Evolutionary conservation across 768 basidiomycete genomes (phyloP).

Genomic region (Pleurotus cornucopiae): DNA sequence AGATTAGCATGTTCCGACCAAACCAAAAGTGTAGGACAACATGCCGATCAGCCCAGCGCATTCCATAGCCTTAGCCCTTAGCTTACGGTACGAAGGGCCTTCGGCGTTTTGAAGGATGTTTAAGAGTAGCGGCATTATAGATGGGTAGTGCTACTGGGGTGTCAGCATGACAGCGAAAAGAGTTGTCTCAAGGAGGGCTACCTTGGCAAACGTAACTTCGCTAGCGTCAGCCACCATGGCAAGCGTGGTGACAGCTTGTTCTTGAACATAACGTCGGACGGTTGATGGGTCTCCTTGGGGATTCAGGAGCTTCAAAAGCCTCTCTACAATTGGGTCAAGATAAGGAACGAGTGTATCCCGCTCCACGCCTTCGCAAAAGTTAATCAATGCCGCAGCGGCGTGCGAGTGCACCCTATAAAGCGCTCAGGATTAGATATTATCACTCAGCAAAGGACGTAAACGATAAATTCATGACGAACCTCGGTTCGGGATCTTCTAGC

Average conservation of each 20-base stretch:
- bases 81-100: conserved; percentile 57
- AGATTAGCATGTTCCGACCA: neutral
- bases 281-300: conserved; percentile 39
- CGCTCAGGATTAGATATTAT: neutral
- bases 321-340: conserved; percentile 75
- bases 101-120: conserved; percentile 73
- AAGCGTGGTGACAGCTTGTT: conserved; percentile 83
- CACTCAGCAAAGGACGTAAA: neutral
- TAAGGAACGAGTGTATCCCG: conserved; percentile 70
- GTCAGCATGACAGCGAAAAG: neutral
- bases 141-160: conserved; percentile 55
- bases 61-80: conserved; percentile 86
- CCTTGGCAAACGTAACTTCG: conserved; percentile 73
- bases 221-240: conserved; percentile 90
- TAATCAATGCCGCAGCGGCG: conserved; percentile 83
- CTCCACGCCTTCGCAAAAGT: conserved; percentile 86
- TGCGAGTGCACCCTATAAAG: conserved; percentile 72
- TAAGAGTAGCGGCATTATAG: conserved; percentile 79
- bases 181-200: conserved; percentile 18
- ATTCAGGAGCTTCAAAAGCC: conserved; percentile 62
- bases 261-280: conserved; percentile 67
- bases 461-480: conserved; percentile 33
- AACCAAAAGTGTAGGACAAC: conserved; percentile 15
- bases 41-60: conserved; percentile 83
- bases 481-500: conserved; percentile 69